Evolutionary conservation across 2,329 filamentous ascomycete genomes (phyloP), one percentile per base, ranked within the genome.

Genomic region (Blastomyces emzantsi): DNA sequence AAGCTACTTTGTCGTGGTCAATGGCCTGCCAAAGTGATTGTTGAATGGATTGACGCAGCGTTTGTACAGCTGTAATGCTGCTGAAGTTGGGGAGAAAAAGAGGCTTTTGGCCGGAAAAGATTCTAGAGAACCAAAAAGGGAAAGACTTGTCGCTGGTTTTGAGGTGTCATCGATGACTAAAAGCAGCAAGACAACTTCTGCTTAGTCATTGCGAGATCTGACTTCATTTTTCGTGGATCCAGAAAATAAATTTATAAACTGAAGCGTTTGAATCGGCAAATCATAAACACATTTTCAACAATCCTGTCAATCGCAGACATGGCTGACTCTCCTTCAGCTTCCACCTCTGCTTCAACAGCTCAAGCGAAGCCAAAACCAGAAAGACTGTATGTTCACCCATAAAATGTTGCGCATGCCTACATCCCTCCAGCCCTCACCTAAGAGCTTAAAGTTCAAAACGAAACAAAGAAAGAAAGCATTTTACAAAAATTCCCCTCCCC

Each of bases 321-420:
- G 67, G 62, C 65, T 41, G 68, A 71, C 57, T 61, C 66, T 47
- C 62, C 66, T n/a, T 51, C 65, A 45, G 68, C 64, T 56, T 64
- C 67, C 17, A 17, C 33, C 5, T 2, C 49, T 22, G 43, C 25
- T 3, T 19, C 61, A n/a, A 36, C 28, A 25, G 41, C 54, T 25
- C 67, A 70, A 60, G 58, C 70, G 43, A 67, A 69, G 22, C 60
- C 69, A 63, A 78, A 77, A 68, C 66, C 70, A 17, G 74, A 78
- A 68, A 76, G 73, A 74, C 71, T 78, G 77, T 79, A 72, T 66
- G 76, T 66, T 61, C 30, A 5, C 39, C 51, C 3, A 59, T 45
- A 19, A 55, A 36, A 22, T 36, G 5, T 9, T 33, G 39, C 22
- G 39, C 36, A 60, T 65, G 39, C 58, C 47, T 45, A 47, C 9